A percentile compares a stretch with the other conserved stretches of the same genome.
phyloP scores from a whole-genome alignment of 1,284 basidiomycete genomes.

The Omphalotus olearius region DNA sequence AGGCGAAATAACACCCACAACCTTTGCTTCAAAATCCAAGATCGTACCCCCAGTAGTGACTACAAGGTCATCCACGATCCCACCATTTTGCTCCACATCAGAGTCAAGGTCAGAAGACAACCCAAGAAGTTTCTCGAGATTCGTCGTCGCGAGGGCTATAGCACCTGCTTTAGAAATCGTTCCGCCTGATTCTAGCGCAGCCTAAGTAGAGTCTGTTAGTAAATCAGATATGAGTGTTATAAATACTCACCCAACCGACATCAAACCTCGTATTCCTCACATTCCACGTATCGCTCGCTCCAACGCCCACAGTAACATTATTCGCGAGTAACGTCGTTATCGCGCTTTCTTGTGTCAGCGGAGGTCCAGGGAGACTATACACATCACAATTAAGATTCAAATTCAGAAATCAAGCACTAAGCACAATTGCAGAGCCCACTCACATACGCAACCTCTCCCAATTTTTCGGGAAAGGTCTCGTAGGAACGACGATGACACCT shows the following conservation, averaged over 20 bases:
- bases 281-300: conserved; percentile 55
- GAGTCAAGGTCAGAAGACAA: no score
- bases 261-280: conserved; percentile 71
- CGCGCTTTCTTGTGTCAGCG: conserved; percentile 55
- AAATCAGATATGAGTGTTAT: neutral
- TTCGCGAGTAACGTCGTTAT: conserved; percentile 49
- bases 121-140: conserved; percentile 40
- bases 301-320: conserved; percentile 69
- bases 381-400: no score
- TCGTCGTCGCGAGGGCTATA: conserved; percentile 19
- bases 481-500: conserved; percentile 67
- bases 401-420: no score
- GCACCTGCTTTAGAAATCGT: conserved; percentile 19
- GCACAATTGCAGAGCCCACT: conserved; percentile 21
- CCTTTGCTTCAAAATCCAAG: conserved; percentile 43
- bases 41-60: conserved; percentile 46
- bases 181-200: conserved; percentile 32
- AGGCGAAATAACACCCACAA: conserved; percentile 38
- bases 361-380: conserved; percentile 64
- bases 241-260: conserved; percentile 52
- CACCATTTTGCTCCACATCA: conserved; percentile 2
- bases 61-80: conserved; percentile 39
- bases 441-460: conserved; percentile 56
- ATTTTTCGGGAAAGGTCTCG: conserved; percentile 51
- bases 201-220: conserved; percentile 21